phyloP scores from a whole-genome alignment of 139 green algal genomes.

The Volvox reticuliferus region DNA sequence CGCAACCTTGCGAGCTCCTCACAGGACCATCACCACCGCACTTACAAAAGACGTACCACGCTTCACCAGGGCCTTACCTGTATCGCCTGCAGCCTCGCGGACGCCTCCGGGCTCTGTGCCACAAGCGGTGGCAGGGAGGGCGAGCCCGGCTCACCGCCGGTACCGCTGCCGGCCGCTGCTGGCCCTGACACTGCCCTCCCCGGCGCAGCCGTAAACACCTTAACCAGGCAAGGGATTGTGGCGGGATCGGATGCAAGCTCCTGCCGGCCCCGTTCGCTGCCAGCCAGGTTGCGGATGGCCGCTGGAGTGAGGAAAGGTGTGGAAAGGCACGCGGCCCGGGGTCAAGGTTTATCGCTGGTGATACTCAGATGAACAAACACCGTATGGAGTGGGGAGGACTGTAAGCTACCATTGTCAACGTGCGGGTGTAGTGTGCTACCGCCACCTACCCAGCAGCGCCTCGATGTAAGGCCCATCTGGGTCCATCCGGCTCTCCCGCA shows the following conservation, averaged over 20 bases:
- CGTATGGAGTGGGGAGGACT: too few relatives aligned
- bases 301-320: not conserved
- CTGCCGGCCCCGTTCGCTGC: constrained; percentile 34
- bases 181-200: not conserved
- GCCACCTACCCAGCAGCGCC: constrained; percentile 37
- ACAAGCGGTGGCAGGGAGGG: not conserved
- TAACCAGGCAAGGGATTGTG: constrained; percentile 45
- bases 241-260: constrained; percentile 46
- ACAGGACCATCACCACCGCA: too few relatives aligned
- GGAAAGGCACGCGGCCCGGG: not conserved
- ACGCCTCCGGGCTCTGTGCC: not conserved
- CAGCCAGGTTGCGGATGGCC: constrained; percentile 49
- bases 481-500: constrained; percentile 36
- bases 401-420: too few relatives aligned
- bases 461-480: not conserved
- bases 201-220: not conserved
- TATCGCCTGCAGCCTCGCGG: not conserved
- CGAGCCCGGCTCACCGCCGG: not conserved
- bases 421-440: too few relatives aligned
- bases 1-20: too few relatives aligned
- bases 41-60: too few relatives aligned
- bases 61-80: not conserved
- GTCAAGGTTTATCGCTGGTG: too few relatives aligned
- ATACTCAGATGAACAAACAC: too few relatives aligned
- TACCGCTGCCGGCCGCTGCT: not conserved